These are phyloP conservation scores for Pterulicium gracile DNA, from an alignment of 1,284 basidiomycete genomes.

Conservation along the genomic window DNA sequence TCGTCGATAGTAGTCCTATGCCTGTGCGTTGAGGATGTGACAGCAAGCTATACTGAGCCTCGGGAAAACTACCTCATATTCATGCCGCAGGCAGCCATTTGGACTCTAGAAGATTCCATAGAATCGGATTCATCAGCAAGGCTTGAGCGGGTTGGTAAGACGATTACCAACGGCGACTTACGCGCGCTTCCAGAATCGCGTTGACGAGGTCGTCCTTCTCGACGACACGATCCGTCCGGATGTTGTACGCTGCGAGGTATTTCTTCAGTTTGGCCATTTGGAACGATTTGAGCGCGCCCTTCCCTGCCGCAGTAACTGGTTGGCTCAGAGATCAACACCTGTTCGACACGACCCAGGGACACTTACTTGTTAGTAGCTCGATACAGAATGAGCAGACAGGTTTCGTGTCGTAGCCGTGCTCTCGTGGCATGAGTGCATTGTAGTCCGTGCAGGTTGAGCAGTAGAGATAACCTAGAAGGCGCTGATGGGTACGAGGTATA, in stretches of 20 bases:
- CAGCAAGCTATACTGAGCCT: not conserved
- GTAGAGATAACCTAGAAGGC: constrained; percentile 47
- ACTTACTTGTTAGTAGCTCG: constrained; percentile 55
- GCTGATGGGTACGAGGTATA: constrained; percentile 3
- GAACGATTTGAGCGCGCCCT: constrained; percentile 38
- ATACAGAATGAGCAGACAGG: constrained; percentile 65
- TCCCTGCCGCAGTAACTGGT: constrained; percentile 60
- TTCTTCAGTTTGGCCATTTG: constrained; percentile 52
- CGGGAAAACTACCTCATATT: constrained; percentile 38
- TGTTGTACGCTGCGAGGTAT: constrained; percentile 60
- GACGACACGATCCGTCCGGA: constrained; percentile 46
- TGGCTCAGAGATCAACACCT: too few relatives aligned
- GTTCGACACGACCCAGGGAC: too few relatives aligned
- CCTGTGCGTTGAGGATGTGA: constrained; percentile 10
- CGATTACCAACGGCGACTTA: constrained; percentile 21
- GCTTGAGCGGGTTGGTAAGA: not conserved
- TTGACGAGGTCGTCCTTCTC: constrained; percentile 73
- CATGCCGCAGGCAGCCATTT: constrained; percentile 45
- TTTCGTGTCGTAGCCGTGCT: constrained; percentile 47
- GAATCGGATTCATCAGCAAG: not conserved
- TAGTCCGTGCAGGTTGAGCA: constrained; percentile 65
- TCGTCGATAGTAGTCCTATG: constrained; percentile 47
- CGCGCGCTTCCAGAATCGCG: constrained; percentile 44
- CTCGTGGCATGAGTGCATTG: constrained; percentile 61
- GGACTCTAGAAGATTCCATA: constrained; percentile 19